Percentiles rank a stretch among this genome's conserved stretches.
Evolutionary conservation across 352 stramenopile genomes (phyloP).

Genomic region (Globisporangium yorkense): DNA sequence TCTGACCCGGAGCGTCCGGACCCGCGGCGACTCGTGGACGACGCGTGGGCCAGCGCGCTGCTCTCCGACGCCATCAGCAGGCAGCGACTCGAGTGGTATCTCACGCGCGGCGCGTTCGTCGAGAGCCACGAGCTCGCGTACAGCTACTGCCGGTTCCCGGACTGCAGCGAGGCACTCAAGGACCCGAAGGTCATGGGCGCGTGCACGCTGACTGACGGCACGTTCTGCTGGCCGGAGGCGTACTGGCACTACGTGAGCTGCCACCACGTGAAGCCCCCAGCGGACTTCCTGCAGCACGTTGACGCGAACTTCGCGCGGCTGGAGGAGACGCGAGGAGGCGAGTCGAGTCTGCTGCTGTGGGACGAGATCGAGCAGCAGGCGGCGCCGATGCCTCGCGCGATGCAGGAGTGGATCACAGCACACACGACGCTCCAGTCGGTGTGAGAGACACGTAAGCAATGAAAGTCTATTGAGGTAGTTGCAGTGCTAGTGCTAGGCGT

Average conservation of each 20-base stretch:
- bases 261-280: slow-evolving; percentile 60
- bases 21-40: slow-evolving; percentile 44
- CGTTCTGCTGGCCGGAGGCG: slow-evolving; percentile 75
- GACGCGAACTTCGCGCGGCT: slow-evolving; percentile 23
- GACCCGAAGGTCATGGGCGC: slow-evolving; percentile 55
- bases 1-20: slow-evolving; percentile 26
- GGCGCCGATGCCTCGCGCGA: slow-evolving; percentile 40
- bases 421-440: slow-evolving; percentile 38
- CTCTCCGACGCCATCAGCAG: slow-evolving; percentile 15
- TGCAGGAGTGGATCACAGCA: slow-evolving; percentile 59
- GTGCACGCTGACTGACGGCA: slow-evolving; percentile 69
- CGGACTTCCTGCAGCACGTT: slow-evolving; percentile 55
- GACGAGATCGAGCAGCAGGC: slow-evolving; percentile 27
- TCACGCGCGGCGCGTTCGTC: slow-evolving; percentile 47
- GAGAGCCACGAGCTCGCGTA: slow-evolving; percentile 80
- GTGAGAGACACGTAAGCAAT: neutral
- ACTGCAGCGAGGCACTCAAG: slow-evolving; percentile 30
- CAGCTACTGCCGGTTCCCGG: slow-evolving; percentile 68
- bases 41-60: slow-evolving; percentile 30
- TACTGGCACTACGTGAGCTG: slow-evolving; percentile 66
- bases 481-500: too few relatives aligned
- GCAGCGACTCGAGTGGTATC: slow-evolving; percentile 42
- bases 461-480: too few relatives aligned
- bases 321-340: slow-evolving; percentile 3
- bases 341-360: slow-evolving; percentile 45